Base-by-base conservation (phyloP, 345 rosid genomes). In the Populus davidiana region DNA sequence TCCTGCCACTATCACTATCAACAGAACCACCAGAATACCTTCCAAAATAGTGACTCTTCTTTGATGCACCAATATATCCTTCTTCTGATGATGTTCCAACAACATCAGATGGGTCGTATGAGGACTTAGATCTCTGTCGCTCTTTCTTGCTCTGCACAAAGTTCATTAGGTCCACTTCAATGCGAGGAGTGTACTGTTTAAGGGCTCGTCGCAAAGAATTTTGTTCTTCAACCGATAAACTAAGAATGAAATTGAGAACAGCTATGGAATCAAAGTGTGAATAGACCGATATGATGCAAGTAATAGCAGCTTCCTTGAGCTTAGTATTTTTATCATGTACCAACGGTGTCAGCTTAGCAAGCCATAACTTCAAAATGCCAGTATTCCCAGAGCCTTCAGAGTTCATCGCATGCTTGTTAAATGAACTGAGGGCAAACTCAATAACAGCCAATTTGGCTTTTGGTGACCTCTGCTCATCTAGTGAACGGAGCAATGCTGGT, bases 361-460 rank as follows among this genome's bases (percentile, higher is more conserved):
- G 92, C 99, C 98, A 96, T 67, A 96, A 77, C 85, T 96, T 96
- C 75, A 96, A 80, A 82, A 96, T 96, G 71, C 99, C 99, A 77
- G 83, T 84, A 81, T 92, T 93, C 69, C 92, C 89, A 80, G 89
- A 86, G 74, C 93, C 92, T 81, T 96, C 99, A 82, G 93, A 82
- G 79, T 86, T 92, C 84, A 87, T 75, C 35, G 93, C 86, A 80
- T 93, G 92, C 83, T 91, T 96, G 86, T 92, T 93, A 69, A 96
- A 93, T 59, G 99, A 93, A 84, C 89, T 87, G 78, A 96, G 86
- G 65, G 98, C 91, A 79, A 91, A 96, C 81, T 96, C 98, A 80
- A 93, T 96, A 76, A 96, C 98, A 82, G 98, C 98, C 88, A 96
- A 87, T 85, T 96, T 96, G 80, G 99, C 99, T 89, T 93, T 96